Percentiles rank a stretch among this genome's conserved stretches.
Evolutionary conservation across 2,329 filamentous ascomycete genomes (phyloP).

Genomic region (Trichoderma sp.): DNA sequence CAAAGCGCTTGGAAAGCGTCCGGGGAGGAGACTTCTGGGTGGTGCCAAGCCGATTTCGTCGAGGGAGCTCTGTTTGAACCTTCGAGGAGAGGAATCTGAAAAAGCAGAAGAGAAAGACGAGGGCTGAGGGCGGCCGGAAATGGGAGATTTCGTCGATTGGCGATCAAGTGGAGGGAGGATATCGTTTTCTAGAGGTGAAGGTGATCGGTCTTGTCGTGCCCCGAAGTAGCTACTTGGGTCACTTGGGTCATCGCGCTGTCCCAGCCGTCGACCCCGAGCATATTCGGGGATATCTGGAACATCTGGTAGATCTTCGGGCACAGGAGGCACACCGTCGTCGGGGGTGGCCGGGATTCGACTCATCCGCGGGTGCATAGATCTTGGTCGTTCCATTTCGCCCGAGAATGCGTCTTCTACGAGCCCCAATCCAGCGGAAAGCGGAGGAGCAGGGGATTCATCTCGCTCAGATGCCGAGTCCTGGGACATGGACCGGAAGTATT

Average conservation of each 20-base stretch:
- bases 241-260: constrained; percentile 45
- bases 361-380: constrained; percentile 76
- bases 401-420: constrained; percentile 59
- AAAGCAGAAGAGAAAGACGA: constrained; percentile 42
- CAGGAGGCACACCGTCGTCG: constrained; percentile 52
- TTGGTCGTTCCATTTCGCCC: constrained; percentile 59
- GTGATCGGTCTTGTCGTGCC: constrained; percentile 61
- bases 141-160: constrained; percentile 38
- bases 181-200: constrained; percentile 54
- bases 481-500: constrained; percentile 78
- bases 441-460: constrained; percentile 38
- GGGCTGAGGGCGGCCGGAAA: constrained; percentile 42
- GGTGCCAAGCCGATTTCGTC: constrained; percentile 58
- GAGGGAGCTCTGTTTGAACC: constrained; percentile 50
- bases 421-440: constrained; percentile 44
- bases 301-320: constrained; percentile 51
- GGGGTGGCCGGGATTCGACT: constrained; percentile 63
- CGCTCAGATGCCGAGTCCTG: constrained; percentile 60
- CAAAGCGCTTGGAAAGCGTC: constrained; percentile 60
- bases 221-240: constrained; percentile 54
- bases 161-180: constrained; percentile 39
- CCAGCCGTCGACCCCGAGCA: constrained; percentile 47
- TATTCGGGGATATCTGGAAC: constrained; percentile 49
- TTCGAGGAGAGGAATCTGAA: constrained; percentile 51
- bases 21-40: constrained; percentile 54